Conservation (phyloP, 2,329 filamentous ascomycete genomes). For the Ophiostoma ips region DNA sequence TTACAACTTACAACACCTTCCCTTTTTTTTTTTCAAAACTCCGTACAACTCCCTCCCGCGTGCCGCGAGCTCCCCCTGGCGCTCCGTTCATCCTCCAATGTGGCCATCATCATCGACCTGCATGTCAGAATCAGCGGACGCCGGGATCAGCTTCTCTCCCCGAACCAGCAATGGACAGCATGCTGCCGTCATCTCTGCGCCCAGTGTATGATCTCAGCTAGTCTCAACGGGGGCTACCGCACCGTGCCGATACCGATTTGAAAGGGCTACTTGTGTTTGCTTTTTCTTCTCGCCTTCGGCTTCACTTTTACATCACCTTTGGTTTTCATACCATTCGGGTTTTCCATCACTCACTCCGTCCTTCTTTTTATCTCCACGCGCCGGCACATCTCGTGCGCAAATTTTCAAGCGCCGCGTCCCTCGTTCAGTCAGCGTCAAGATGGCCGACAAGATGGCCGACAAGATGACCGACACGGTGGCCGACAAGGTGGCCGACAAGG, state of each 20-base stretch:
- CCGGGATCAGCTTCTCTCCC: constrained; percentile 1
- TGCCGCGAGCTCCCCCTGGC: neutral
- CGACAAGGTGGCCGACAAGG: neutral
- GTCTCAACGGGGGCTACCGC: constrained; percentile 2
- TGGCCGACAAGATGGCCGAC: neutral
- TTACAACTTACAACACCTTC: too few species aligned
- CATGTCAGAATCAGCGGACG: constrained; percentile 6
- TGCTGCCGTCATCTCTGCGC: constrained; percentile 1
- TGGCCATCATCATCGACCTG: constrained; percentile 9
- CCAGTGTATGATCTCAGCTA: constrained; percentile 14
- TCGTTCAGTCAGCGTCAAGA: neutral
- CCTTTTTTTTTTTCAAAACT: too few species aligned
- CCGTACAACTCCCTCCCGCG: too few species aligned
- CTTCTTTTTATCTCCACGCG: neutral
- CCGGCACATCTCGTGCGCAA: neutral
- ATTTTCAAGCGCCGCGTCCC: neutral
- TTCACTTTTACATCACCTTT: constrained; percentile 1
- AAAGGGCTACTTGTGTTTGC: neutral
- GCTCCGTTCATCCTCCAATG: constrained; percentile 9
- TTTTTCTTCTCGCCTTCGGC: neutral
- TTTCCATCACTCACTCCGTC: neutral
- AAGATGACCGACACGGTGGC: neutral
- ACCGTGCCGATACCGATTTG: neutral
- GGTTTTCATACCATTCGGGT: constrained; percentile 3
- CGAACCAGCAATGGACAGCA: constrained; percentile 13